Evolutionary conservation across 768 basidiomycete genomes (phyloP).

Genomic region (Boletus rubropictus): DNA sequence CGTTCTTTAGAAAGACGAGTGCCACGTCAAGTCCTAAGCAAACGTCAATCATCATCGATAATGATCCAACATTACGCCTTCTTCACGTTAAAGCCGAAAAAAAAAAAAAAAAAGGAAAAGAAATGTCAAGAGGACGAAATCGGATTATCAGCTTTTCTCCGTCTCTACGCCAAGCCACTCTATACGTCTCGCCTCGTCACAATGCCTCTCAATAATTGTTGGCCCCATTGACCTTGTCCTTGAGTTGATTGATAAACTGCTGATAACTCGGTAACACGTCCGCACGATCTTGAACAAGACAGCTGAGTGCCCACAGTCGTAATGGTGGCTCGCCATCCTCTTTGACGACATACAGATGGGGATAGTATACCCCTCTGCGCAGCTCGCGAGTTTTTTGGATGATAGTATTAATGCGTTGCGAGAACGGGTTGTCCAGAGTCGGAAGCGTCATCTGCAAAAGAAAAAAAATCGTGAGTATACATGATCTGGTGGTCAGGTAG

Average conservation of each 20-base stretch:
- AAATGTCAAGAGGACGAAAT: not conserved
- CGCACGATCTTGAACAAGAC: slow-evolving; percentile 91
- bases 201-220: slow-evolving; percentile 26
- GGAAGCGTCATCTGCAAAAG: slow-evolving; percentile 76
- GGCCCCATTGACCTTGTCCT: slow-evolving; percentile 62
- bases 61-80: not conserved
- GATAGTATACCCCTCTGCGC: slow-evolving; percentile 87
- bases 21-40: slow-evolving; percentile 8
- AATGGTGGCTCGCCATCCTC: slow-evolving; percentile 96
- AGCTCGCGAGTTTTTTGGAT: slow-evolving; percentile 92
- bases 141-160: not conserved
- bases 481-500: not conserved
- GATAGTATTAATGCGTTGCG: slow-evolving; percentile 90
- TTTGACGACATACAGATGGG: slow-evolving; percentile 94
- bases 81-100: not conserved
- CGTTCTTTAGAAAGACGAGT: too few relatives aligned
- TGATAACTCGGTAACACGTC: slow-evolving; percentile 95
- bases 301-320: slow-evolving; percentile 91
- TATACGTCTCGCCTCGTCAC: not conserved
- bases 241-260: slow-evolving; percentile 85
- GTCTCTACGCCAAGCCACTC: not conserved
- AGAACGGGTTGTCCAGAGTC: slow-evolving; percentile 86
- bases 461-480: not conserved
- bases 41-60: not conserved
- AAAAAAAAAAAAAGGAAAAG: not conserved